Percentiles rank a stretch among this genome's conserved stretches.
Conservation (phyloP, 371 early-diverging fungal species). For the Mycotypha africana region DNA sequence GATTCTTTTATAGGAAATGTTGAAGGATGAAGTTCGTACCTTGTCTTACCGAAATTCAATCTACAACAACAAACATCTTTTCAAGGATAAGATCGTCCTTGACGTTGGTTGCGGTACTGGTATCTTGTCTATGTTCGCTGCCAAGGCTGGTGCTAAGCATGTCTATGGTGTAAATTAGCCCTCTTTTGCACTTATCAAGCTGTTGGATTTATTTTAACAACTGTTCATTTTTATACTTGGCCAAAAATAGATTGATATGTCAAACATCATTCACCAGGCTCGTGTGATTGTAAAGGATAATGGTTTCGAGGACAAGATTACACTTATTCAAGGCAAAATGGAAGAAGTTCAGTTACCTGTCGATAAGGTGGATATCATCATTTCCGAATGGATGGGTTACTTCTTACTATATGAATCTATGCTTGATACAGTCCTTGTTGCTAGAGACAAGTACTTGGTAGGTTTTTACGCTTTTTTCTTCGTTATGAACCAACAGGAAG, state of each 20-base stretch:
- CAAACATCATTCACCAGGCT: slow-evolving; percentile 93
- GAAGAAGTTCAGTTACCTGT: slow-evolving; percentile 93
- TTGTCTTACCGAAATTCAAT: slow-evolving; percentile 89
- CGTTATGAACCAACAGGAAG: too few relatives aligned
- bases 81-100: slow-evolving; percentile 95
- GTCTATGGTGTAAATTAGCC: slow-evolving; percentile 84
- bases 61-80: slow-evolving; percentile 88
- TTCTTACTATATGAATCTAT: slow-evolving; percentile 96
- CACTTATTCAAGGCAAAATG: slow-evolving; percentile 93
- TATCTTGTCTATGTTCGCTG: slow-evolving; percentile 98
- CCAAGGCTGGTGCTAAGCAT: slow-evolving; percentile 89
- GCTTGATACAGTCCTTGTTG: slow-evolving; percentile 95
- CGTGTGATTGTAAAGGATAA: slow-evolving; percentile 88
- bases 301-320: slow-evolving; percentile 72
- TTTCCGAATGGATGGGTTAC: slow-evolving; percentile 99
- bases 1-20: slow-evolving; percentile 67
- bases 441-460: slow-evolving; percentile 90
- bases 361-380: slow-evolving; percentile 89
- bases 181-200: too few relatives aligned
- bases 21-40: slow-evolving; percentile 96
- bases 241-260: slow-evolving; percentile 92
- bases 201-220: not conserved
- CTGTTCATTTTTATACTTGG: not conserved
- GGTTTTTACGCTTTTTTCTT: too few relatives aligned
- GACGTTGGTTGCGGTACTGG: slow-evolving; percentile 99